These are phyloP conservation scores for Bipolaris victoriae DNA, from an alignment of 2,329 filamentous ascomycete genomes.

Conservation along the genomic window DNA sequence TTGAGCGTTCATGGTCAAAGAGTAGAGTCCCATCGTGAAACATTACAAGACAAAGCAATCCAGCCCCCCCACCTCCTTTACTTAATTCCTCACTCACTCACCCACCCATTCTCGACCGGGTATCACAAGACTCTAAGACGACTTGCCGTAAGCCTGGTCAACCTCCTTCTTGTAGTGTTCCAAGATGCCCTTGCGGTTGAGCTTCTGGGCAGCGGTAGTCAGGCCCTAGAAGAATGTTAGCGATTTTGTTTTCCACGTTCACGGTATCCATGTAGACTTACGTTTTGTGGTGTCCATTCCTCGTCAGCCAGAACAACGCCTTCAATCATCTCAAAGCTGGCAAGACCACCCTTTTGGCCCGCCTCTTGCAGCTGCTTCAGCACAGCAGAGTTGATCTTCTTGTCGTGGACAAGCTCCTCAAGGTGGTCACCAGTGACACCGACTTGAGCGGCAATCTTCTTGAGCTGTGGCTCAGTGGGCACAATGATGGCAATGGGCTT, in stretches of 20 bases:
- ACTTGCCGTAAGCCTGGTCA: conserved; percentile 52
- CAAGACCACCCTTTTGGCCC: conserved; percentile 70
- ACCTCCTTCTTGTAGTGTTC: conserved; percentile 60
- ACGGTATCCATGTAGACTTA: conserved; percentile 57
- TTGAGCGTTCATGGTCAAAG: neutral
- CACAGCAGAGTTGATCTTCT: conserved; percentile 68
- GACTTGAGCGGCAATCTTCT: conserved; percentile 61
- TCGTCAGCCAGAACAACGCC: conserved; percentile 81
- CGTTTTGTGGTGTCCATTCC: conserved; percentile 85
- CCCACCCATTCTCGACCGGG: too few species aligned
- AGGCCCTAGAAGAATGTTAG: conserved; percentile 50
- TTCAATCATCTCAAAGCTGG: conserved; percentile 74
- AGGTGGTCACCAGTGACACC: conserved; percentile 69
- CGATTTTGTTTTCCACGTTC: neutral
- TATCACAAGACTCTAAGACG: conserved; percentile 1
- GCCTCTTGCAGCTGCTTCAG: conserved; percentile 72
- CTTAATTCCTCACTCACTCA: neutral
- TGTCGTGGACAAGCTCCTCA: conserved; percentile 71
- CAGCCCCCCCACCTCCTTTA: neutral
- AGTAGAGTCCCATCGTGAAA: conserved; percentile 1
- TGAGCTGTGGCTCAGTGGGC: conserved; percentile 61
- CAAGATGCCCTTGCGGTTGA: conserved; percentile 58
- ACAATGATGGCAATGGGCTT: conserved; percentile 85
- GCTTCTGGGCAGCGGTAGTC: conserved; percentile 60
- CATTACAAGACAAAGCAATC: neutral